These are phyloP conservation scores for Cylindrotheca closterium DNA, from an alignment of 108 stramenopile species.

Conservation along the genomic window DNA sequence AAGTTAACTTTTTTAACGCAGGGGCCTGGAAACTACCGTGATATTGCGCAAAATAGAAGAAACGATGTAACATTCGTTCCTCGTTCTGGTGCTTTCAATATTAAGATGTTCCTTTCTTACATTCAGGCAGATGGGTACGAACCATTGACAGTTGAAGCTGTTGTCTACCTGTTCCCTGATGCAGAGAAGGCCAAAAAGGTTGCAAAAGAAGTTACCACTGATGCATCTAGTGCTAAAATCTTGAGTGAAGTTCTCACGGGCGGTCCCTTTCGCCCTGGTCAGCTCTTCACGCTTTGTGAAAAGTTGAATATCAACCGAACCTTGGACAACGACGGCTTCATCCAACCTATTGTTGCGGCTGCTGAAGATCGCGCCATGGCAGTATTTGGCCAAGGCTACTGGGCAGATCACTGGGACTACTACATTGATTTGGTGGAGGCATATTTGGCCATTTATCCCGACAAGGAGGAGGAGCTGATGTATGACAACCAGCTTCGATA, in stretches of 20 bases:
- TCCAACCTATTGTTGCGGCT: slow-evolving; percentile 69
- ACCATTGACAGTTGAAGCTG: slow-evolving; percentile 92
- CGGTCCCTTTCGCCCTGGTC: slow-evolving; percentile 91
- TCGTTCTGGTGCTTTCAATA: slow-evolving; percentile 83
- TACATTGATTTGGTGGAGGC: slow-evolving; percentile 90
- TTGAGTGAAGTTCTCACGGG: slow-evolving; percentile 63
- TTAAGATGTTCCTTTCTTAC: slow-evolving; percentile 87
- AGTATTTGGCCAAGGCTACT: slow-evolving; percentile 82
- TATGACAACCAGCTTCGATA: slow-evolving; percentile 86
- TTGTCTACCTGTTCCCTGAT: slow-evolving; percentile 69
- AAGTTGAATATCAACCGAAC: slow-evolving; percentile 61
- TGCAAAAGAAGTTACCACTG: slow-evolving; percentile 53
- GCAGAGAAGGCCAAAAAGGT: slow-evolving; percentile 52
- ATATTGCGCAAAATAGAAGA: slow-evolving; percentile 95
- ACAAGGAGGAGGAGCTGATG: slow-evolving; percentile 88
- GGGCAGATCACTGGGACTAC: slow-evolving; percentile 91
- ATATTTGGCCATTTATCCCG: slow-evolving; percentile 92
- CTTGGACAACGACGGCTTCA: slow-evolving; percentile 55
- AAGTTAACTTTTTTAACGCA: slow-evolving; percentile 5
- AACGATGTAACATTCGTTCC: slow-evolving; percentile 90
- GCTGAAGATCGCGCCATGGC: slow-evolving; percentile 79
- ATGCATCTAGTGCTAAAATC: slow-evolving; percentile 56
- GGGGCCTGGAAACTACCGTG: slow-evolving; percentile 96
- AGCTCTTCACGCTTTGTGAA: slow-evolving; percentile 83
- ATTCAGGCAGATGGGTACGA: slow-evolving; percentile 97